Evolutionary conservation across 495 filamentous ascomycete genomes (phyloP).

Genomic region (Saxophila tyrrhenica): DNA sequence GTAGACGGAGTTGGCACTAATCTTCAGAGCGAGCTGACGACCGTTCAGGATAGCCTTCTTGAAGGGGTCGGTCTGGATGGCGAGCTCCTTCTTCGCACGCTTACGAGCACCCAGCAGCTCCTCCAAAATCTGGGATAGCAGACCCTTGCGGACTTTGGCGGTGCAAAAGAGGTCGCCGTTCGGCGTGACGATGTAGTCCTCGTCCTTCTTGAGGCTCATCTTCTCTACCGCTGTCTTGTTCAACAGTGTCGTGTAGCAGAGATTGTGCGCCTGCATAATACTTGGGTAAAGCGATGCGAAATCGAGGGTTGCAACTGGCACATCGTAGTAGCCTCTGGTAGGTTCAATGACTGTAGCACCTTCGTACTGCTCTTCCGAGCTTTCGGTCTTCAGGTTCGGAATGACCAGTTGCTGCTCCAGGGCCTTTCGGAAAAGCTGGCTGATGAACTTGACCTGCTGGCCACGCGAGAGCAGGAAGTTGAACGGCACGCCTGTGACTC

Average conservation of each 20-base stretch:
- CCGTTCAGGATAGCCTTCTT: constrained; percentile 97
- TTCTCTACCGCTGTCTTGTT: constrained; percentile 70
- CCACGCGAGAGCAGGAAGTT: constrained; percentile 85
- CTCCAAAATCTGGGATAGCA: constrained; percentile 90
- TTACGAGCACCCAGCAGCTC: constrained; percentile 83
- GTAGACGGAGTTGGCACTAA: constrained; percentile 97
- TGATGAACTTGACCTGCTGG: constrained; percentile 96
- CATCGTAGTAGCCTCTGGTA: constrained; percentile 78
- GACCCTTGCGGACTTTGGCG: constrained; percentile 74
- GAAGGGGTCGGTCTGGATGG: constrained; percentile 85
- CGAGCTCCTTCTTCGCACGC: constrained; percentile 82
- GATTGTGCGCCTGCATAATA: constrained; percentile 97
- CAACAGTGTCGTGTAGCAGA: constrained; percentile 93
- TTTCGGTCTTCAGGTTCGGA: constrained; percentile 59
- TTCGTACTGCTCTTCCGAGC: constrained; percentile 76
- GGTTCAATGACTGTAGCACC: constrained; percentile 98
- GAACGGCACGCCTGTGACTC: constrained; percentile 97
- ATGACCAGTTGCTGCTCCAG: constrained; percentile 86
- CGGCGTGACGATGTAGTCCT: constrained; percentile 93
- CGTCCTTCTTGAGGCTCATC: constrained; percentile 62
- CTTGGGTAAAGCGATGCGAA: constrained; percentile 97
- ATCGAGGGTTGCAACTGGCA: constrained; percentile 94
- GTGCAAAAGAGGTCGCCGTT: constrained; percentile 92
- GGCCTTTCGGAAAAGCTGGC: constrained; percentile 92
- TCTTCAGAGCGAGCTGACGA: constrained; percentile 89